Evolutionary conservation across 371 early-diverging fungal genomes (phyloP).

Genomic region (Umbelopsis sp.): DNA sequence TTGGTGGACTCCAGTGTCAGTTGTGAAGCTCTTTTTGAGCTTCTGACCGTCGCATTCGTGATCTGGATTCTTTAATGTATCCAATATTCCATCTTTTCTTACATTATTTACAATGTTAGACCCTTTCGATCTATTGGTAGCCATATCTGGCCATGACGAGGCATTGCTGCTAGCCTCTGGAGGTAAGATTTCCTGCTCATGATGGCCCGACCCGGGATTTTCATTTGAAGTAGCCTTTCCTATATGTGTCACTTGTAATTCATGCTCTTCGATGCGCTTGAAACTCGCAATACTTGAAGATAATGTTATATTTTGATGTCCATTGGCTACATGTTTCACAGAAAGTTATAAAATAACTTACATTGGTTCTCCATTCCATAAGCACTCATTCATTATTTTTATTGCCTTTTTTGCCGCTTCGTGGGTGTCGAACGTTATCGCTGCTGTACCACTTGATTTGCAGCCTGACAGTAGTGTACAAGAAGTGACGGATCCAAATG

Average conservation of each 20-base stretch:
- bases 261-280: background rate
- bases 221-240: background rate
- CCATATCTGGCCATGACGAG: no score
- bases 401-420: constrained; percentile 8
- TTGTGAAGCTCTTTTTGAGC: no score
- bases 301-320: background rate
- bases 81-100: no score
- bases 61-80: no score
- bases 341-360: background rate
- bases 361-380: constrained; percentile 11
- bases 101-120: background rate
- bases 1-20: no score
- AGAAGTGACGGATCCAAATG: constrained; percentile 7
- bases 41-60: no score
- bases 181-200: no score
- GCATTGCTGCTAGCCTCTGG: no score
- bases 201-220: no score
- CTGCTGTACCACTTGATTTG: background rate
- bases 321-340: background rate
- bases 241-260: background rate
- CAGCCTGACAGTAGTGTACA: background rate
- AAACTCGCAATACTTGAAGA: background rate
- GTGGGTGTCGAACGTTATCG: background rate
- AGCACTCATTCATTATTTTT: background rate
- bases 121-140: background rate